A percentile compares a stretch with the other conserved stretches of the same genome.
phyloP scores from a whole-genome alignment of 495 filamentous ascomycete species.

The Neurospora pannonica region DNA sequence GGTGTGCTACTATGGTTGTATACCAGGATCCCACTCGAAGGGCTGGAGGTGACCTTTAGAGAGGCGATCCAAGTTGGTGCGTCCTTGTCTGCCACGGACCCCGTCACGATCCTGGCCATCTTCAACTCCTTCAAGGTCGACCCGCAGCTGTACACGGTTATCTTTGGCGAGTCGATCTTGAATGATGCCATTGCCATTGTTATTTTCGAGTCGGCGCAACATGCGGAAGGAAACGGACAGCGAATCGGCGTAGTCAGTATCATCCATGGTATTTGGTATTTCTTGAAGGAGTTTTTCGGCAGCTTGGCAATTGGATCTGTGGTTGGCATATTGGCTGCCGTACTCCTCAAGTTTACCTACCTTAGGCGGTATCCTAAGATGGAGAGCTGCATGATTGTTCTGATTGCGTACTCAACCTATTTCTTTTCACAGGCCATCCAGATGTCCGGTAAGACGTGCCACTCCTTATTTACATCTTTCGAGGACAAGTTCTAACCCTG shows the following conservation, averaged over 20 bases:
- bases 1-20: constrained; percentile 81
- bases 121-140: constrained; percentile 99
- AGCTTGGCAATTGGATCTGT: constrained; percentile 80
- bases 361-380: constrained; percentile 89
- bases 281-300: constrained; percentile 92
- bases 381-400: constrained; percentile 86
- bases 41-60: constrained; percentile 75
- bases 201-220: constrained; percentile 93
- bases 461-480: neutral
- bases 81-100: constrained; percentile 92
- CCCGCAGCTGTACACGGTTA: constrained; percentile 94
- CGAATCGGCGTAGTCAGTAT: constrained; percentile 63
- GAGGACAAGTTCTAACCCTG: constrained; percentile 10
- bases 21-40: constrained; percentile 76
- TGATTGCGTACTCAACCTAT: constrained; percentile 93
- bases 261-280: constrained; percentile 85
- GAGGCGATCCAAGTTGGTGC: constrained; percentile 94
- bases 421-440: constrained; percentile 91
- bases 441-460: constrained; percentile 68
- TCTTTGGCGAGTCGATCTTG: constrained; percentile 95
- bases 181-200: constrained; percentile 99
- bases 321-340: constrained; percentile 76
- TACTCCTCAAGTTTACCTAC: constrained; percentile 86
- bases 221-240: constrained; percentile 57
- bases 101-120: constrained; percentile 93